phyloP scores from a whole-genome alignment of 192 early-diverging fungal genomes.

The Backusella australiensis region DNA sequence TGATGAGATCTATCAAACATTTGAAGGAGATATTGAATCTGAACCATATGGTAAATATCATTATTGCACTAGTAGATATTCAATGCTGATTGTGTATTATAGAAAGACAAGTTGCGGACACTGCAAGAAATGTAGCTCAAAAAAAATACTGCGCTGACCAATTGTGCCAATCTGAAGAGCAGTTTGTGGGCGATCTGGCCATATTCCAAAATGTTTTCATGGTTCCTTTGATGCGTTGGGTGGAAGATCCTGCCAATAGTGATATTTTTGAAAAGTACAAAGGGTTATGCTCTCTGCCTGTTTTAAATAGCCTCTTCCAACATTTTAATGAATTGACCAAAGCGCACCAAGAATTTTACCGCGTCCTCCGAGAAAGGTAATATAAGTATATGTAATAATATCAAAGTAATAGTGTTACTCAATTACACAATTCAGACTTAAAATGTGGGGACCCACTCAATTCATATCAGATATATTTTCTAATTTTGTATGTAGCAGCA shows the following conservation, averaged over 20 bases:
- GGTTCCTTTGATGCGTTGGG: neutral
- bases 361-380: constrained; percentile 7
- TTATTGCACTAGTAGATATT: neutral
- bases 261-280: neutral
- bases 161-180: neutral
- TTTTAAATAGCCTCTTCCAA: neutral
- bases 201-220: neutral
- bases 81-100: neutral
- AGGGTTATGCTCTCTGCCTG: neutral
- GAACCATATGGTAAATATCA: constrained; percentile 7
- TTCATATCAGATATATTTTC: constrained; percentile 16
- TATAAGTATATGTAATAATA: neutral
- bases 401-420: neutral
- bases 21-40: neutral
- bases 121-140: constrained; percentile 16
- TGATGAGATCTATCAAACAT: constrained; percentile 14
- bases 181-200: neutral
- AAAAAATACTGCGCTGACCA: constrained; percentile 1
- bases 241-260: neutral
- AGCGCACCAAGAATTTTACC: neutral
- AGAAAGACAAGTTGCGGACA: constrained; percentile 18
- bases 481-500: constrained; percentile 4
- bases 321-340: neutral
- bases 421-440: neutral
- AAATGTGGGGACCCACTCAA: constrained; percentile 20